These are phyloP conservation scores for Dictyostelium discoideum DNA, from an alignment of 78 protist genomes.

Conservation along the genomic window dicty_2.7 NC_007088.5:5951501-5952000, in stretches of 20 bases:
- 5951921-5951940: not conserved
- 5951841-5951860: not conserved
- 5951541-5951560: not conserved
- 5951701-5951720: not conserved
- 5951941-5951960: constrained; percentile 26
- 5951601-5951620: too few relatives aligned
- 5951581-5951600: not conserved
- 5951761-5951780: not conserved
- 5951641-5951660: too few relatives aligned
- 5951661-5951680: not conserved
- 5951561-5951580: too few relatives aligned
- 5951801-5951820: too few relatives aligned
- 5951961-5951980: constrained; percentile 77
- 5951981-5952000: constrained; percentile 86
- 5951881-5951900: too few relatives aligned
- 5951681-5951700: not conserved
- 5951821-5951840: too few relatives aligned
- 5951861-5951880: not conserved
- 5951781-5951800: not conserved
- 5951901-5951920: not conserved
- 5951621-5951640: too few relatives aligned
- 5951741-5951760: not conserved
- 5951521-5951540: constrained; percentile 75
- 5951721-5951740: not conserved
- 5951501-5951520: constrained; percentile 80